phyloP scores from a whole-genome alignment of 2,329 filamentous ascomycete species.

The Grosmannia huntii region DNA sequence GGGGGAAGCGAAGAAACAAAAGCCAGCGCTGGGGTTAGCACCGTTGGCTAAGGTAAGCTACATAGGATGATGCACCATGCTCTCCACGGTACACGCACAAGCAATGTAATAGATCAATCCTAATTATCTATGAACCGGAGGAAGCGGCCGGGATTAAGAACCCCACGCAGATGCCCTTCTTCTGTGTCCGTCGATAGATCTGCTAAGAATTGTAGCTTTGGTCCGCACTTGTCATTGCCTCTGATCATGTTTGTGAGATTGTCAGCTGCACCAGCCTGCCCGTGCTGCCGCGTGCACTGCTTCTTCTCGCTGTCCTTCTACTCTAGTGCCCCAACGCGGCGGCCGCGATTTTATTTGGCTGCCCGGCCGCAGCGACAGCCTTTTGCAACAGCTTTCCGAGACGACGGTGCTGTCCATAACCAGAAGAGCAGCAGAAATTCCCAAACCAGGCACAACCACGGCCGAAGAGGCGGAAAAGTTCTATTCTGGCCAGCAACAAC shows the following conservation, averaged over 20 bases:
- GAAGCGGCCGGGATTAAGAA: not conserved
- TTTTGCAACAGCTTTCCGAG: not conserved
- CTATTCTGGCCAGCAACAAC: constrained; percentile 31
- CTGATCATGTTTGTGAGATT: not conserved
- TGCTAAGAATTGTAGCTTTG: not conserved
- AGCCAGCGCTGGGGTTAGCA: not conserved
- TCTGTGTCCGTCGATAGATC: not conserved
- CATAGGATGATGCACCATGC: no score
- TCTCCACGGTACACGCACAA: no score
- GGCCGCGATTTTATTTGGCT: not conserved
- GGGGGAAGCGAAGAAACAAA: not conserved
- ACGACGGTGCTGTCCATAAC: not conserved
- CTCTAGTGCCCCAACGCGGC: not conserved
- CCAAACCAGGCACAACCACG: not conserved
- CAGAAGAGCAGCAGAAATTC: not conserved
- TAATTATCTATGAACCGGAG: not conserved
- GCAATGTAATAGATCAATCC: no score
- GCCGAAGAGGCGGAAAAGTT: not conserved
- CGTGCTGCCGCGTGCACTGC: not conserved
- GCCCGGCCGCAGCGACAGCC: not conserved
- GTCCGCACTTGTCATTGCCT: not conserved
- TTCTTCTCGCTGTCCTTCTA: not conserved
- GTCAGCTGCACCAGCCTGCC: not conserved
- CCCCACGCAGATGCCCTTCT: not conserved
- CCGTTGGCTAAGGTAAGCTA: no score